Percentiles rank a stretch among this genome's conserved stretches.
Conservation (phyloP, 768 basidiomycete genomes). For the Amanita pseudoporphyria region DNA sequence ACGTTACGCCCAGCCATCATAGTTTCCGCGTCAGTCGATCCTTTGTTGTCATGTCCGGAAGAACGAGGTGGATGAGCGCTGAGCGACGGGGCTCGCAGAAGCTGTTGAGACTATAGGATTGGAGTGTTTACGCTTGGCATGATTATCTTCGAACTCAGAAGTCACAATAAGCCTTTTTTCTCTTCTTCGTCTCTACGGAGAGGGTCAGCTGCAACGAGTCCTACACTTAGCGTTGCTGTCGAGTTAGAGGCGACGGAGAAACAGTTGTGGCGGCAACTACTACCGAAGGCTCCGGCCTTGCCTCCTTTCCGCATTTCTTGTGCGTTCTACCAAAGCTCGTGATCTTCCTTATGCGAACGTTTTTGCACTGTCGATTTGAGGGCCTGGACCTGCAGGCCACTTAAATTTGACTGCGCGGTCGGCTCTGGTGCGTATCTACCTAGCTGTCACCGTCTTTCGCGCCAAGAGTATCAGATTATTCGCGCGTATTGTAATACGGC, state of each 20-base stretch:
- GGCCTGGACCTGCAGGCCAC: background rate
- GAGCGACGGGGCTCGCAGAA: too few species aligned
- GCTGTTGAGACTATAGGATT: slow-evolving; percentile 10
- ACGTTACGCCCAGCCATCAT: background rate
- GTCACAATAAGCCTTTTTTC: slow-evolving; percentile 25
- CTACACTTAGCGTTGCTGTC: background rate
- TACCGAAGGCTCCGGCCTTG: slow-evolving; percentile 28
- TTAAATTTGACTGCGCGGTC: background rate
- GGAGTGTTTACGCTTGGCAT: slow-evolving; percentile 10
- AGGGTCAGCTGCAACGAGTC: background rate
- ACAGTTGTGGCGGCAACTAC: slow-evolving; percentile 4
- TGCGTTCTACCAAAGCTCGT: slow-evolving; percentile 10
- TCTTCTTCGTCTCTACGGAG: slow-evolving; percentile 18
- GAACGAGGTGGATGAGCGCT: too few species aligned
- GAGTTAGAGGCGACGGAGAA: background rate
- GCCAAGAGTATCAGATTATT: too few species aligned
- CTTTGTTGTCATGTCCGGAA: background rate
- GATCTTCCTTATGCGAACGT: background rate
- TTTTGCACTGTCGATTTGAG: slow-evolving; percentile 8
- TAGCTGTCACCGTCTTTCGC: too few species aligned
- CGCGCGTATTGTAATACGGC: background rate
- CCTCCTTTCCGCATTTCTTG: slow-evolving; percentile 22
- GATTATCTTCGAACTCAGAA: slow-evolving; percentile 9
- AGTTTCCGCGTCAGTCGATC: background rate
- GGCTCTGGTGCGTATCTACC: too few species aligned